Conservation (phyloP, 805 yeast species). For the Zygosaccharomyces kombuchaensis region DNA sequence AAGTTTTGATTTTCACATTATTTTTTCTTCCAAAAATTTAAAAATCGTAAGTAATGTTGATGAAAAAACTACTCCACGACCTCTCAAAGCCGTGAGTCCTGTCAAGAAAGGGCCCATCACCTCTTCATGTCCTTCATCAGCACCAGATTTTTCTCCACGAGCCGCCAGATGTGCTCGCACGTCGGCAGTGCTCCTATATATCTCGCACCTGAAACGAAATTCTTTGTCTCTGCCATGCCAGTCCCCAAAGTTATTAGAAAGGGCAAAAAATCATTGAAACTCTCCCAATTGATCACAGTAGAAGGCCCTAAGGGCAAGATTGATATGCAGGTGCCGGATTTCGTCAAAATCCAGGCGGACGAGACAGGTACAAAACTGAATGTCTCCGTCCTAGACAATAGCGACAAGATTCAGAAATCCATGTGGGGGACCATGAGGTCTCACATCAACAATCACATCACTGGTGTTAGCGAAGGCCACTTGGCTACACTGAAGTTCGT, state of each 20-base stretch:
- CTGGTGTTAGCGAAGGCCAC: constrained; percentile 93
- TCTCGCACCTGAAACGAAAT: constrained; percentile 54
- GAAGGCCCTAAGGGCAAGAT: constrained; percentile 77
- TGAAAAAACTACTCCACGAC: not conserved
- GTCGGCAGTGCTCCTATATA: constrained; percentile 78
- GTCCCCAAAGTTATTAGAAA: constrained; percentile 59
- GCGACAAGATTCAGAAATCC: constrained; percentile 64
- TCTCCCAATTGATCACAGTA: constrained; percentile 57
- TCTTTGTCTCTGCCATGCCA: constrained; percentile 40
- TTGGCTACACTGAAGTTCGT: constrained; percentile 79
- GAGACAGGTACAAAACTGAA: constrained; percentile 37
- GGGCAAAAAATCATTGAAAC: constrained; percentile 54
- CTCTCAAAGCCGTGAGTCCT: not conserved
- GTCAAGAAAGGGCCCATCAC: not conserved
- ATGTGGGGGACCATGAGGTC: constrained; percentile 96
- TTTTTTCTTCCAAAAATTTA: not conserved
- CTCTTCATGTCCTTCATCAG: constrained; percentile 8
- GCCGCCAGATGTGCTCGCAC: constrained; percentile 45
- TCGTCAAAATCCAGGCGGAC: constrained; percentile 43
- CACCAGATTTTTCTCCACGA: constrained; percentile 36
- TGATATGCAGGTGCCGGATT: constrained; percentile 64
- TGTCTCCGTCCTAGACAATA: constrained; percentile 55
- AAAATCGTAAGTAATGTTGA: not conserved
- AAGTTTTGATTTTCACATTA: not conserved
- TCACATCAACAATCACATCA: constrained; percentile 66